phyloP scores from a whole-genome alignment of 306 rosid species.

The Quercus mongolica region DNA sequence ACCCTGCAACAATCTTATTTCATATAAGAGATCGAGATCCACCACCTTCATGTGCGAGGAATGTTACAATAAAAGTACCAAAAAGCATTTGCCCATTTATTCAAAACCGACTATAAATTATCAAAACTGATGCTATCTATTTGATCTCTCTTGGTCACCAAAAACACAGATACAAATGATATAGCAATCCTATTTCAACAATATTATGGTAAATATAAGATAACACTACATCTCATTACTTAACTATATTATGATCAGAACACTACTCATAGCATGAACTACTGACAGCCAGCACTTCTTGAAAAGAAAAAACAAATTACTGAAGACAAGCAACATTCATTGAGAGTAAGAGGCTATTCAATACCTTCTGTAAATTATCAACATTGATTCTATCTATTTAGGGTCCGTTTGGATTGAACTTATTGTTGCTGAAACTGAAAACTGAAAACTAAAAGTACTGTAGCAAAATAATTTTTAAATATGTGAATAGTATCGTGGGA shows the following conservation, averaged over 20 bases:
- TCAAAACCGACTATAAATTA: background rate
- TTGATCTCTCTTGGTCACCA: background rate
- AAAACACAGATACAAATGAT: background rate
- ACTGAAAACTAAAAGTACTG: no score
- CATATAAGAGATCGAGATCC: no score
- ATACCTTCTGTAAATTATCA: background rate
- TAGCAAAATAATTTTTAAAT: no score
- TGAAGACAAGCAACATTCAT: background rate
- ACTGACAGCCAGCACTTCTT: no score
- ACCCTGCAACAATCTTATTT: no score
- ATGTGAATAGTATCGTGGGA: no score
- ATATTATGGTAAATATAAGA: background rate
- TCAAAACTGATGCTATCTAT: background rate
- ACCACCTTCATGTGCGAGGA: no score
- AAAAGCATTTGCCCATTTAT: background rate
- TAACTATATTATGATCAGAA: background rate
- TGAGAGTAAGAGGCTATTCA: background rate
- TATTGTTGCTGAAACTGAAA: no score
- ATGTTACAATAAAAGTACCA: no score
- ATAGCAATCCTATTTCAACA: background rate
- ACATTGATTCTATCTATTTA: background rate
- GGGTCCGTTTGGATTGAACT: no score
- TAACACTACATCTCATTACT: background rate
- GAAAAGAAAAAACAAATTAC: background rate
- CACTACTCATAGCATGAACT: background rate